phyloP scores from a whole-genome alignment of 768 basidiomycete species.

The Russula lepida region DNA sequence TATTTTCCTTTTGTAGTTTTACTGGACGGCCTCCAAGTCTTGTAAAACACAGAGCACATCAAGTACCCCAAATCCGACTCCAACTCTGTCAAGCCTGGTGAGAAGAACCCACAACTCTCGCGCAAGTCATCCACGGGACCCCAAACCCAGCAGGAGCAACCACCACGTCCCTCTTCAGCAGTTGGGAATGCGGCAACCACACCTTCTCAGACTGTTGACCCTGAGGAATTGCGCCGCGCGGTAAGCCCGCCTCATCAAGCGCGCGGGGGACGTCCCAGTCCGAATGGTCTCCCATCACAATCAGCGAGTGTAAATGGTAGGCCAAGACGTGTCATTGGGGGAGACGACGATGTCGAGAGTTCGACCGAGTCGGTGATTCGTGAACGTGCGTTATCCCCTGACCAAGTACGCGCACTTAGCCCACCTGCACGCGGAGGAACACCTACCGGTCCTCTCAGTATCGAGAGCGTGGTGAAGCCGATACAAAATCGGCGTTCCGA shows the following conservation, averaged over 20 bases:
- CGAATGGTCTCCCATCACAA: slow-evolving; percentile 38
- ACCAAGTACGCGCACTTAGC: slow-evolving; percentile 49
- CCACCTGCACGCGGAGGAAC: slow-evolving; percentile 45
- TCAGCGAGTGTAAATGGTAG: slow-evolving; percentile 30
- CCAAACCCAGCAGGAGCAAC: slow-evolving; percentile 12
- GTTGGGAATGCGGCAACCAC: slow-evolving; percentile 37
- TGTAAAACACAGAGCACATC: slow-evolving; percentile 60
- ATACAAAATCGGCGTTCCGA: slow-evolving; percentile 50
- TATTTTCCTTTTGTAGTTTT: slow-evolving; percentile 21
- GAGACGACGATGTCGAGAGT: slow-evolving; percentile 49
- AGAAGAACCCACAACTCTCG: slow-evolving; percentile 21
- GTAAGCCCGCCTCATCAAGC: slow-evolving; percentile 53
- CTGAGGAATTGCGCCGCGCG: slow-evolving; percentile 55
- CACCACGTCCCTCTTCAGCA: slow-evolving; percentile 8
- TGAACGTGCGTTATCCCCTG: slow-evolving; percentile 51
- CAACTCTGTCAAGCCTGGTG: slow-evolving; percentile 36
- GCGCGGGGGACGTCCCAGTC: slow-evolving; percentile 32
- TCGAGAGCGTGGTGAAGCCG: slow-evolving; percentile 47
- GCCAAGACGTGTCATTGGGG: slow-evolving; percentile 41
- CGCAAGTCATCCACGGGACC: slow-evolving; percentile 41
- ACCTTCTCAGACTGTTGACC: slow-evolving; percentile 46
- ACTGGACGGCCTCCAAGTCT: background rate
- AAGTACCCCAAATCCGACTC: slow-evolving; percentile 69
- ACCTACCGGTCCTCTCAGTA: slow-evolving; percentile 36
- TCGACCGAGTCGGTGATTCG: slow-evolving; percentile 35